phyloP scores from a whole-genome alignment of 805 yeast species.

The Candida taoyuanica region DNA sequence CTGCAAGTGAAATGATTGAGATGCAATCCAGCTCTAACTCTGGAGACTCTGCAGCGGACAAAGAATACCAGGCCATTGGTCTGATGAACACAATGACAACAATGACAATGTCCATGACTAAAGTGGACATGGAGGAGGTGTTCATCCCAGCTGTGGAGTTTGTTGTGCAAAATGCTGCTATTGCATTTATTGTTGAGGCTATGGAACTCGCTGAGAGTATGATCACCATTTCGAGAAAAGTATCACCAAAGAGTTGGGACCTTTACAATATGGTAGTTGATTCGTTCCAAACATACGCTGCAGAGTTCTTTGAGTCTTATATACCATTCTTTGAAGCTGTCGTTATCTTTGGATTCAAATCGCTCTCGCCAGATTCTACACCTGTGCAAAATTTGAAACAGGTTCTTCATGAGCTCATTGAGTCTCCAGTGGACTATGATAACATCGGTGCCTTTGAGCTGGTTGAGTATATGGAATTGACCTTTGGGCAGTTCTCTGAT shows the following conservation, averaged over 20 bases:
- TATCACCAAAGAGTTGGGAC: constrained; percentile 50
- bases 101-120: constrained; percentile 63
- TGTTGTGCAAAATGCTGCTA: constrained; percentile 54
- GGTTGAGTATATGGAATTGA: constrained; percentile 21
- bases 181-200: constrained; percentile 56
- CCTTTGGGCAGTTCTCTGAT: constrained; percentile 14
- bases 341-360: constrained; percentile 45
- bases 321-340: constrained; percentile 53
- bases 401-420: constrained; percentile 16
- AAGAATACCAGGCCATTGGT: constrained; percentile 65
- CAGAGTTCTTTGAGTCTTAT: constrained; percentile 53
- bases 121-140: constrained; percentile 47
- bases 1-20: constrained; percentile 55
- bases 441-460: constrained; percentile 34
- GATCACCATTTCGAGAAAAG: constrained; percentile 43
- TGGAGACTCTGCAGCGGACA: constrained; percentile 40
- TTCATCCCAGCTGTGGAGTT: constrained; percentile 56
- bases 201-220: constrained; percentile 60
- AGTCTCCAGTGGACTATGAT: constrained; percentile 26
- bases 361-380: constrained; percentile 14
- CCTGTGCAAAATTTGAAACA: constrained; percentile 17
- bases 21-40: constrained; percentile 14
- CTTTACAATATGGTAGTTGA: constrained; percentile 44
- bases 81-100: constrained; percentile 69
- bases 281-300: constrained; percentile 55